Evolutionary conservation across 2,329 filamentous ascomycete species (phyloP).

Genomic region (Xylaria sp.): DNA sequence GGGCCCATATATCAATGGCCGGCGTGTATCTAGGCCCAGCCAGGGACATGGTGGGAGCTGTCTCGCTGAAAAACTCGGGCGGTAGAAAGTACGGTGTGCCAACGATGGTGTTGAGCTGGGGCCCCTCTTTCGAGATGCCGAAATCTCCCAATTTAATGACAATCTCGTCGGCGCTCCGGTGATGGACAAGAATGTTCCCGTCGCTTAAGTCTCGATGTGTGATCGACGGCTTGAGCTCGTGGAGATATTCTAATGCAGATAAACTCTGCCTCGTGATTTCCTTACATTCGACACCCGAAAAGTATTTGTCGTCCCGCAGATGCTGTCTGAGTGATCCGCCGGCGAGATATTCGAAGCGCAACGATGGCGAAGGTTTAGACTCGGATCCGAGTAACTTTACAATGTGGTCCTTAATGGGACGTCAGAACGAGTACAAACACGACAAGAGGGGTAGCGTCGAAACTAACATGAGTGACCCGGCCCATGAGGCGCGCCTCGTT

Average conservation of each 20-base stretch:
- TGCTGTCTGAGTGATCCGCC: conserved; percentile 11
- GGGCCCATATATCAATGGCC: conserved; percentile 15
- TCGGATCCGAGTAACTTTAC: conserved; percentile 2
- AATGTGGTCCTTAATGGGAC: conserved; percentile 11
- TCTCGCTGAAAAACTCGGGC: conserved; percentile 14
- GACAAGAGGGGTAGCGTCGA: background rate
- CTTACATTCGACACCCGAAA: background rate
- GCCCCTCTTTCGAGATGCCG: conserved; percentile 11
- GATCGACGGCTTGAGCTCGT: conserved; percentile 5
- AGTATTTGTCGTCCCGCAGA: background rate
- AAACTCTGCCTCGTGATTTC: background rate
- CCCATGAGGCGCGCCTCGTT: conserved; percentile 7
- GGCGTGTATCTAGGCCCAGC: background rate
- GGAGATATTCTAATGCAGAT: conserved; percentile 15
- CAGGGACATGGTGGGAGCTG: background rate
- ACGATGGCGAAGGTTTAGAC: background rate
- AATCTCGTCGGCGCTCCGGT: conserved; percentile 1
- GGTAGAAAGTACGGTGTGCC: background rate
- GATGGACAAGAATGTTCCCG: conserved; percentile 8
- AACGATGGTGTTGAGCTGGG: background rate
- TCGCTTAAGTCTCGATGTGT: conserved; percentile 14
- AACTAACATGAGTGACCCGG: conserved; percentile 4
- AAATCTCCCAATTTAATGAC: conserved; percentile 15
- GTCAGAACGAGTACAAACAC: background rate
- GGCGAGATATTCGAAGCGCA: conserved; percentile 12